phyloP scores from a whole-genome alignment of 108 stramenopile species.

The Cyclostephanos invisitatus region DNA sequence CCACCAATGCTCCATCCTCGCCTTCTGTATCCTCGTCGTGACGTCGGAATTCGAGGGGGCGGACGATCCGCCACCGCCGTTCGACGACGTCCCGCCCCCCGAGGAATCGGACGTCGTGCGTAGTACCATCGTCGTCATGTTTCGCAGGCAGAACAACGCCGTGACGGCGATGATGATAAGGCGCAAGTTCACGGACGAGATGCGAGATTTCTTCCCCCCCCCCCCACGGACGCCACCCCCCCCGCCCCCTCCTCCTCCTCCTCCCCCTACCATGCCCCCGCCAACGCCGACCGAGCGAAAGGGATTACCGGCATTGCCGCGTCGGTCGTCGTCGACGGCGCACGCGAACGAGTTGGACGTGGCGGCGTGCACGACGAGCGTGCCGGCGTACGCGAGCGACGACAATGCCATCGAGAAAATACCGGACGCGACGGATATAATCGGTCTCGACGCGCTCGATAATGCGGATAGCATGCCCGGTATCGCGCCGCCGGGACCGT shows the following conservation, averaged over 20 bases:
- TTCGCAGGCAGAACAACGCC: constrained; percentile 24
- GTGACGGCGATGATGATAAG: constrained; percentile 14
- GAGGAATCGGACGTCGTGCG: not conserved
- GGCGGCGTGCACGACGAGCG: not conserved
- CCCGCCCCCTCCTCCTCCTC: not conserved
- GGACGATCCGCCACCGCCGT: not conserved
- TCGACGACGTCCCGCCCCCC: not conserved
- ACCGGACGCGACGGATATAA: not conserved
- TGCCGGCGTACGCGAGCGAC: not conserved
- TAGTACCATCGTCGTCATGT: constrained; percentile 14
- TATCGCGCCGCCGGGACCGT: not conserved
- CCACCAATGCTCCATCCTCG: constrained; percentile 29
- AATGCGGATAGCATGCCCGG: not conserved
- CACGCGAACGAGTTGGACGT: not conserved
- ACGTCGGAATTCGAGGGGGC: not conserved
- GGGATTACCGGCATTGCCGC: not conserved
- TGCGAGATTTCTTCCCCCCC: not conserved
- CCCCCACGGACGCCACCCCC: not conserved
- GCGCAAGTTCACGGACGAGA: constrained; percentile 17
- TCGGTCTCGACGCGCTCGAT: not conserved
- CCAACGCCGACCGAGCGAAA: not conserved
- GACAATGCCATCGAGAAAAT: not conserved
- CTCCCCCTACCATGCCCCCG: not conserved
- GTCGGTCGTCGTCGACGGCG: not conserved
- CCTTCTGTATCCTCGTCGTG: constrained; percentile 36